Percentiles rank a stretch among this genome's conserved stretches.
Evolutionary conservation across 73 alveolate genomes (phyloP).

Genomic region (Paramecium tetraurelia): DNA sequence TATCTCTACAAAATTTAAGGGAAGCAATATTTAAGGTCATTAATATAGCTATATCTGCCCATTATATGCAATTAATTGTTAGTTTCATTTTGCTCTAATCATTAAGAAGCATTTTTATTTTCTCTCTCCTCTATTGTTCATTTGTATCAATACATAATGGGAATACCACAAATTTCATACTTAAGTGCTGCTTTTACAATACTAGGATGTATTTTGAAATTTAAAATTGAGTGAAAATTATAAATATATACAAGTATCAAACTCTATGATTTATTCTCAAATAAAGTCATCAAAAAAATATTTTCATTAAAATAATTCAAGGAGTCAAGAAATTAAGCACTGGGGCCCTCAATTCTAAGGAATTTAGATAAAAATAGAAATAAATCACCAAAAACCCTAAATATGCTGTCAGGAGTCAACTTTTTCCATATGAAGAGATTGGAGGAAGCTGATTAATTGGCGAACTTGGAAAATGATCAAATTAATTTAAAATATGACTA

Average conservation of each 20-base stretch:
- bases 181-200: neutral
- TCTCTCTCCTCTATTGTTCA: neutral
- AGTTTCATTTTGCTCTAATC: neutral
- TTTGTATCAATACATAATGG: neutral
- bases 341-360: too few species aligned
- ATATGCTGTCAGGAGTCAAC: too few species aligned
- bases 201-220: neutral
- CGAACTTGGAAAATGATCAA: too few species aligned
- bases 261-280: neutral
- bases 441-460: too few species aligned
- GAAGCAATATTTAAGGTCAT: neutral
- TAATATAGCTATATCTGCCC: neutral
- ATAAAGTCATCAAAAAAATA: neutral
- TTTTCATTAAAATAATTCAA: neutral
- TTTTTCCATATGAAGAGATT: too few species aligned
- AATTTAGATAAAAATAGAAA: too few species aligned
- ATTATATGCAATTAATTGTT: neutral
- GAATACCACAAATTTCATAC: neutral
- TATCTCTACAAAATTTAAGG: neutral
- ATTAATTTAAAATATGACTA: too few species aligned
- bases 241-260: neutral
- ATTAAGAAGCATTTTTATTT: neutral
- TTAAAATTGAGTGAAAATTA: neutral
- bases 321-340: neutral
- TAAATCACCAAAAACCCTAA: too few species aligned